Evolutionary conservation across 768 basidiomycete species (phyloP), one percentile per base, ranked within the genome.

Genomic region (Tephrocybe sp.): DNA sequence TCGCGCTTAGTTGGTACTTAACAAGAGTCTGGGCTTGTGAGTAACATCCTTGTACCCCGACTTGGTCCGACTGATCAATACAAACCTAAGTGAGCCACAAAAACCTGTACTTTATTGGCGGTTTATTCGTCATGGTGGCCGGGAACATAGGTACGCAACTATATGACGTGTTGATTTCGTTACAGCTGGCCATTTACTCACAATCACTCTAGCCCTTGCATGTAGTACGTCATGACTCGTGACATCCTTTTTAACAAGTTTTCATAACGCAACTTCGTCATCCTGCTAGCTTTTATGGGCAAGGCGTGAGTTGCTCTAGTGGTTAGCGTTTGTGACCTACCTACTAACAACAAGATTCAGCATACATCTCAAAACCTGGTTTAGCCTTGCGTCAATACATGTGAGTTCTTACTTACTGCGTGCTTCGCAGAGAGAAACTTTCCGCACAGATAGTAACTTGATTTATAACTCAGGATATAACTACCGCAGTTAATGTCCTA

Each of bases 401-500:
- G 44, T 43, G 15, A n/a, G 40, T 25, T n/a, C 32, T 4, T 20
- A 10, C 11, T n/a, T 20, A n/a, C n/a, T n/a, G n/a, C 21, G 7
- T 21, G 12, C 18, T 17, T 3, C 10, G 33, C 8, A 11, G n/a
- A 36, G 8, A 12, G 14, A 36, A 15, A 15, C 4, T 11, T 36
- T n/a, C n/a, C n/a, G n/a, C n/a, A n/a, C n/a, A n/a, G n/a, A n/a
- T n/a, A n/a, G n/a, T n/a, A n/a, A n/a, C n/a, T n/a, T n/a, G n/a
- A n/a, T n/a, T n/a, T n/a, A n/a, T n/a, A n/a, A n/a, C 34, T 4
- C 45, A 58, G 58, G 30, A 17, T 41, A 20, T 55, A 17, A 55
- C 57, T 12, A 44, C 53, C 17, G 7, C 54, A 15, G 50, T 54
- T 37, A 52, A 58, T 36, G 59, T 50, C 4, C 25, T 60, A 26